A percentile compares a stretch with the other conserved stretches of the same genome.
Evolutionary conservation across 495 filamentous ascomycete species (phyloP).

Genomic region (Cenococcum geophilum): DNA sequence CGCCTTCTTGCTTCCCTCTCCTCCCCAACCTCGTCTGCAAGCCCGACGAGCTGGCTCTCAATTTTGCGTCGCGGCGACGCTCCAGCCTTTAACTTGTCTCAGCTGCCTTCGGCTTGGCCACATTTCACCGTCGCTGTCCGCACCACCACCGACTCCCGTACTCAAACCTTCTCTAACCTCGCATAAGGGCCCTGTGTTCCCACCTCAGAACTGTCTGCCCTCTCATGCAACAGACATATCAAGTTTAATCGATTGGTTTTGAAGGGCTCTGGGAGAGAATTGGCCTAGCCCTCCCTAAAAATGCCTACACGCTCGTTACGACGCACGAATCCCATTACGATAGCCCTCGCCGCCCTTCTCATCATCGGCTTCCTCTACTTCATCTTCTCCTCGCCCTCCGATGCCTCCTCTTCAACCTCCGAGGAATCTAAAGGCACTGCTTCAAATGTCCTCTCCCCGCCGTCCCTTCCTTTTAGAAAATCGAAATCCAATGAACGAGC

Average conservation of each 20-base stretch:
- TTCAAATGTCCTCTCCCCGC: slow-evolving; percentile 55
- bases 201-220: not conserved
- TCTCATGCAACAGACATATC: slow-evolving; percentile 4
- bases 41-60: too few species aligned
- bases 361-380: slow-evolving; percentile 61
- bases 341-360: slow-evolving; percentile 55
- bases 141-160: not conserved
- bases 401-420: slow-evolving; percentile 31
- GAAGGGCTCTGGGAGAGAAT: not conserved
- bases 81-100: not conserved
- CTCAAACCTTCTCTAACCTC: not conserved
- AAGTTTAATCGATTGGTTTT: not conserved
- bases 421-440: slow-evolving; percentile 20
- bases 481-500: slow-evolving; percentile 47
- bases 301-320: slow-evolving; percentile 48
- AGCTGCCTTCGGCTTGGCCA: slow-evolving; percentile 1
- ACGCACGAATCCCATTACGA: slow-evolving; percentile 60
- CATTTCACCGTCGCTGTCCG: not conserved
- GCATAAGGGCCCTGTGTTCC: not conserved
- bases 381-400: slow-evolving; percentile 50
- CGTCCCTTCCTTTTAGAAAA: slow-evolving; percentile 76
- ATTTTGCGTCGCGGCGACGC: not conserved
- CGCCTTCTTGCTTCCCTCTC: not conserved
- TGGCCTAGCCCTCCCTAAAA: slow-evolving; percentile 13
- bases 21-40: too few species aligned